Conservation (phyloP, 2,329 filamentous ascomycete species). For the Fusarium stilboides region DNA sequence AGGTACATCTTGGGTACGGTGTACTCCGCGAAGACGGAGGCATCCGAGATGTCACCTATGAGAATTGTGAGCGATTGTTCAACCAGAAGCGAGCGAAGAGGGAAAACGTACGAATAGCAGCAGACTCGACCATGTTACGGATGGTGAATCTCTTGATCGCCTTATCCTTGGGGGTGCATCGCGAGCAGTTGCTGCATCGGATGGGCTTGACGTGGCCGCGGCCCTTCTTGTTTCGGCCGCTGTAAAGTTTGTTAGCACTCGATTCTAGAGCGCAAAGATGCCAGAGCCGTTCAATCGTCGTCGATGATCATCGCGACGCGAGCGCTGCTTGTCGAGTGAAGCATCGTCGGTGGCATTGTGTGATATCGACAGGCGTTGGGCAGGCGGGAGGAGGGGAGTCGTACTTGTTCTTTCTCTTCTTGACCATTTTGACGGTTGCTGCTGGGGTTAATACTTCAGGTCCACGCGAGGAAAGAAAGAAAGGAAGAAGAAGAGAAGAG, state of each 20-base stretch:
- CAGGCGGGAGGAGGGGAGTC: slow-evolving; percentile 51
- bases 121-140: slow-evolving; percentile 99
- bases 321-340: slow-evolving; percentile 26
- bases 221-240: slow-evolving; percentile 99
- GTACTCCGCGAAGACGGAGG: slow-evolving; percentile 99
- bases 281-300: slow-evolving; percentile 28
- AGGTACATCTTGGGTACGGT: slow-evolving; percentile 99
- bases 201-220: slow-evolving; percentile 99
- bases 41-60: slow-evolving; percentile 99
- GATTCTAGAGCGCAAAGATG: background rate
- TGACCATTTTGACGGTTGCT: slow-evolving; percentile 77
- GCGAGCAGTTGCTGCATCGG: slow-evolving; percentile 80
- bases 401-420: slow-evolving; percentile 81
- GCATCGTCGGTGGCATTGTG: slow-evolving; percentile 36
- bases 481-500: slow-evolving; percentile 38
- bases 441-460: slow-evolving; percentile 55
- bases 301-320: slow-evolving; percentile 21
- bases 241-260: slow-evolving; percentile 57
- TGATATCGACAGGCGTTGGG: slow-evolving; percentile 19
- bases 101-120: slow-evolving; percentile 91
- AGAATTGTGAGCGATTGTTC: slow-evolving; percentile 35
- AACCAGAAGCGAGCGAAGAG: background rate
- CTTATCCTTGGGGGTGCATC: slow-evolving; percentile 99
- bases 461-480: slow-evolving; percentile 48
- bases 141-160: slow-evolving; percentile 99